These are phyloP conservation scores for Ustilago esculenta DNA, from an alignment of 1,284 basidiomycete genomes.

Conservation along the genomic window DNA sequence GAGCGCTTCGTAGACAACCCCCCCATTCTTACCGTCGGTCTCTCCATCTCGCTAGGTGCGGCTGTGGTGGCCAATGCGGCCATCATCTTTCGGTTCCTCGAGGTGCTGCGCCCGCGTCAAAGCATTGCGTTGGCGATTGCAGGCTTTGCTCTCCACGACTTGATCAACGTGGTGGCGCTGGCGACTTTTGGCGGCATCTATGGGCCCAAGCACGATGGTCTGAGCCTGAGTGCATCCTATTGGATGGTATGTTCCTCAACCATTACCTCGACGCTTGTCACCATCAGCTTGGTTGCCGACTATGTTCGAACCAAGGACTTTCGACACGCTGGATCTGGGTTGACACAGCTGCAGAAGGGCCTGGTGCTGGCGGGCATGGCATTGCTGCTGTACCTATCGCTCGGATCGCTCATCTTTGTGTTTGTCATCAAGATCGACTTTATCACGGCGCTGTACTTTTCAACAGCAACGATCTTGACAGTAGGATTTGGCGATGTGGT, in stretches of 20 bases:
- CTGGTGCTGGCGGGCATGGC: constrained; percentile 76
- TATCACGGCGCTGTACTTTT: constrained; percentile 74
- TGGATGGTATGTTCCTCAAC: constrained; percentile 85
- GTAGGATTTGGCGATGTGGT: constrained; percentile 83
- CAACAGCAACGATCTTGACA: constrained; percentile 74
- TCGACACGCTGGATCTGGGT: constrained; percentile 74
- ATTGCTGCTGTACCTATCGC: constrained; percentile 75
- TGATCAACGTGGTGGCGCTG: constrained; percentile 76
- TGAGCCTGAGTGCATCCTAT: constrained; percentile 71
- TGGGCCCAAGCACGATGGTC: constrained; percentile 72
- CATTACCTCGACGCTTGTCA: constrained; percentile 75
- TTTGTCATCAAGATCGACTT: constrained; percentile 45
- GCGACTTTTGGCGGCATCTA: constrained; percentile 76
- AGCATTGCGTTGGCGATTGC: constrained; percentile 76
- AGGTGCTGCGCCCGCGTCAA: constrained; percentile 51
- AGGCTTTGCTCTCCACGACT: constrained; percentile 73
- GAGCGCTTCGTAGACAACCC: constrained; percentile 51
- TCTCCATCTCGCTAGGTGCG: constrained; percentile 76
- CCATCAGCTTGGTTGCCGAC: constrained; percentile 77
- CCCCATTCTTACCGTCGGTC: constrained; percentile 73
- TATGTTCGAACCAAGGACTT: constrained; percentile 74
- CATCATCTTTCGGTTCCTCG: constrained; percentile 78
- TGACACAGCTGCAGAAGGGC: constrained; percentile 80
- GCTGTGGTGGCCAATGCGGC: constrained; percentile 77
- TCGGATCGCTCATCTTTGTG: constrained; percentile 58